Conservation (phyloP, 1,284 basidiomycete genomes). For the Leccinum angustisporum region DNA sequence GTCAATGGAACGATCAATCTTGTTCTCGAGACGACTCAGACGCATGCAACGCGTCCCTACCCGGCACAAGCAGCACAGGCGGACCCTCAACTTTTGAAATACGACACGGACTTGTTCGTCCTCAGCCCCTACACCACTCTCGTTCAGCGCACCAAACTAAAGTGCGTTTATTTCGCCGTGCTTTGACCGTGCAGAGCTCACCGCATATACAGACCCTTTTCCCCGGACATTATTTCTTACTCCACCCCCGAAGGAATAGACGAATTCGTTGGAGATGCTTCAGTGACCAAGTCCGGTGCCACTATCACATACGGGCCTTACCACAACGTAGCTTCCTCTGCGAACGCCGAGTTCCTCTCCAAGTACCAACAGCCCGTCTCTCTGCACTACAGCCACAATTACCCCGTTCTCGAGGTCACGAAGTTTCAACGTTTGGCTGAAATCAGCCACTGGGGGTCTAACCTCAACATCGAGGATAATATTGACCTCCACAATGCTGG, state of each 20-base stretch:
- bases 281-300: slow-evolving; percentile 74
- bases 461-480: slow-evolving; percentile 91
- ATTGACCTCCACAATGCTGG: slow-evolving; percentile 86
- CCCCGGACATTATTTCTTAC: slow-evolving; percentile 68
- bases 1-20: slow-evolving; percentile 66
- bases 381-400: slow-evolving; percentile 81
- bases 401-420: slow-evolving; percentile 77
- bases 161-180: slow-evolving; percentile 46
- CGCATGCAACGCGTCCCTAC: slow-evolving; percentile 75
- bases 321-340: slow-evolving; percentile 66
- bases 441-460: slow-evolving; percentile 96
- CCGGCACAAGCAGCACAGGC: slow-evolving; percentile 73
- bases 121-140: slow-evolving; percentile 82
- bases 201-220: slow-evolving; percentile 52
- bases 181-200: slow-evolving; percentile 6
- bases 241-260: slow-evolving; percentile 60
- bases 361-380: slow-evolving; percentile 63
- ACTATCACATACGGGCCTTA: slow-evolving; percentile 90
- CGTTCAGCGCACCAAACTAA: slow-evolving; percentile 83
- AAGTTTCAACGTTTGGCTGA: slow-evolving; percentile 79
- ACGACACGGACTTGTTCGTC: slow-evolving; percentile 72
- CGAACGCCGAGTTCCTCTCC: slow-evolving; percentile 52
- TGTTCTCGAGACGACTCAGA: slow-evolving; percentile 73
- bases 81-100: slow-evolving; percentile 82
- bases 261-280: slow-evolving; percentile 52